Evolutionary conservation across 306 rosid species (phyloP), one percentile per base, ranked within the genome.

Genomic region (Vigna angularis): DNA sequence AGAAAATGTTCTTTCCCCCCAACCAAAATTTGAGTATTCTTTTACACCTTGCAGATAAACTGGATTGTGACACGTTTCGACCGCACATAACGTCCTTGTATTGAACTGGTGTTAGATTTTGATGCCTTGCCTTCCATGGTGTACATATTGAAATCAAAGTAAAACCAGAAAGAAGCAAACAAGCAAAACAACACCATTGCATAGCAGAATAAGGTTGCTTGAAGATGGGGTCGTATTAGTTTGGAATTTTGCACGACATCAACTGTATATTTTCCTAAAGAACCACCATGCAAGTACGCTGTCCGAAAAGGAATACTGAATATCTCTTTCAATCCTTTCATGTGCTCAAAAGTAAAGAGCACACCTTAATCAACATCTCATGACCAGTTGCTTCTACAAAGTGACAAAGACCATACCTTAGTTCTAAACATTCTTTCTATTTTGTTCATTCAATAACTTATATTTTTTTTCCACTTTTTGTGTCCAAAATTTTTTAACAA

Each of bases 1-100:
- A 30, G 18, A 32, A 67, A 45, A 34, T 9, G 14, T 56, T 48
- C 9, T 0, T 9, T 38, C 17, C 38, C 26, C 61, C 42, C 4
- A 13, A 36, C 66, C 51, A 17, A 52, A 22, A 53, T 1, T 67
- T 66, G 47, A 59, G 49, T 44, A 12, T 47, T 20, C 53, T 55
- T 79, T 16, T 51, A 56, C 81, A 79, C 5, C 47, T 73, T 57
- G 72, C 91, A 92, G 98, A 81, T 94, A 74, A 89, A 77, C 74
- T 90, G 93, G 98, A 85, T 90, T 53, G 87, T 94, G 69, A 53
- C 86, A 26, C 86, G 75, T 55, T 70, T 91, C 79, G 72, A 55
- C 52, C 82, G 79, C 40, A 77, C 74, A 4, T 82, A 85, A 81
- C 83, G 24, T 48, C 45, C 42, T 71, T 47, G 7, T 38, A 13